Percentiles rank a stretch among this genome's conserved stretches.
Conservation (phyloP, 2,329 filamentous ascomycete species). For the Fusarium kyushuense region DNA sequence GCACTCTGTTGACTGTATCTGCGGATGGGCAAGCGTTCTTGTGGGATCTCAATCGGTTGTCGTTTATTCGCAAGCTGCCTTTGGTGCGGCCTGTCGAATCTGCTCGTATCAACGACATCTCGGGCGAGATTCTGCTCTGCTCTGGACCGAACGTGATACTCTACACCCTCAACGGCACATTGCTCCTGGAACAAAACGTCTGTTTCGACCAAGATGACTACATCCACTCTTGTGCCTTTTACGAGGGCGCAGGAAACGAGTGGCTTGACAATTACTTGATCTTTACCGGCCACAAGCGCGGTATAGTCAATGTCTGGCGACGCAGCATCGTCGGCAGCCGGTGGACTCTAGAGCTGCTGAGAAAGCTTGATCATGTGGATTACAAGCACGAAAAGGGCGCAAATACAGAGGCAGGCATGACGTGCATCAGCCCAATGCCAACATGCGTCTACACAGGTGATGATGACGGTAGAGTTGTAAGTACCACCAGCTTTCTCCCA, state of each 20-base stretch:
- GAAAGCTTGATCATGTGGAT: slow-evolving; percentile 85
- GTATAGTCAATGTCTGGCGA: slow-evolving; percentile 83
- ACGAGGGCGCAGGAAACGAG: slow-evolving; percentile 90
- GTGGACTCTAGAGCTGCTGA: slow-evolving; percentile 83
- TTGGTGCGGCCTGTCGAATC: slow-evolving; percentile 72
- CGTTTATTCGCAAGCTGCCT: slow-evolving; percentile 83
- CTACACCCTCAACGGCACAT: slow-evolving; percentile 88
- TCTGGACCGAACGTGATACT: slow-evolving; percentile 79
- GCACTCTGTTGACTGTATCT: slow-evolving; percentile 86
- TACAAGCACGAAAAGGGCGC: slow-evolving; percentile 68
- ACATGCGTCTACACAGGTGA: slow-evolving; percentile 92
- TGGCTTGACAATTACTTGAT: slow-evolving; percentile 89
- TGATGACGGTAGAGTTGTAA: slow-evolving; percentile 88
- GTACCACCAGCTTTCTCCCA: slow-evolving; percentile 26
- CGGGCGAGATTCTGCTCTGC: slow-evolving; percentile 89
- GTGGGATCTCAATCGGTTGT: slow-evolving; percentile 93
- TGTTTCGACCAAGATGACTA: slow-evolving; percentile 78
- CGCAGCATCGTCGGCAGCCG: slow-evolving; percentile 67
- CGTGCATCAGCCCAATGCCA: slow-evolving; percentile 85
- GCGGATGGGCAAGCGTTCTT: slow-evolving; percentile 85
- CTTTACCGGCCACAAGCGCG: slow-evolving; percentile 88
- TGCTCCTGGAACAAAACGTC: slow-evolving; percentile 85
- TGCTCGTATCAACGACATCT: slow-evolving; percentile 88
- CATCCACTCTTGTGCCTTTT: slow-evolving; percentile 87
- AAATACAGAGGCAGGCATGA: slow-evolving; percentile 77